phyloP scores from a whole-genome alignment of 345 rosid genomes.

The Eucalyptus regnans region DNA sequence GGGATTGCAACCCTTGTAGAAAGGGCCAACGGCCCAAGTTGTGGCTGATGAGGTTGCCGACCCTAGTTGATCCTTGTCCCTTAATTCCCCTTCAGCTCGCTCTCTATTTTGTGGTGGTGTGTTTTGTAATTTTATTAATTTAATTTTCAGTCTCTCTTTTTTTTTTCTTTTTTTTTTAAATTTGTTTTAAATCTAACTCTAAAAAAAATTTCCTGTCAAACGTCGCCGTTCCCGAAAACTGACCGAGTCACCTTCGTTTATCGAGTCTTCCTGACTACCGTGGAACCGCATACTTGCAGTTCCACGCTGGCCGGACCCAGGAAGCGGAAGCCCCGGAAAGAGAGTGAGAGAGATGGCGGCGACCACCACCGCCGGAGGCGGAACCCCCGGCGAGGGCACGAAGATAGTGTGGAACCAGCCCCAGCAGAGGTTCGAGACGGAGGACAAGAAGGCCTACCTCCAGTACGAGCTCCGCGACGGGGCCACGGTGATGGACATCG shows the following conservation, averaged over 20 bases:
- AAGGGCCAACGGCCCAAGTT: not conserved
- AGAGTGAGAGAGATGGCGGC: slow-evolving; percentile 2
- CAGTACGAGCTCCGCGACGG: slow-evolving; percentile 47
- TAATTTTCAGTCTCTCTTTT: too few relatives aligned
- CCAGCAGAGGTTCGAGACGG: slow-evolving; percentile 59
- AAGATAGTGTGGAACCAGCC: slow-evolving; percentile 54
- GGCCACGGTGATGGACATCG: slow-evolving; percentile 59
- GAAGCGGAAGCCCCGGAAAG: not conserved
- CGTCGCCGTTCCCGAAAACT: not conserved
- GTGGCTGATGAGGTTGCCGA: not conserved
- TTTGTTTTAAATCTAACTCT: too few relatives aligned
- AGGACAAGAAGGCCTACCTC: slow-evolving; percentile 67
- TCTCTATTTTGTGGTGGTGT: not conserved
- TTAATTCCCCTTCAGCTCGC: not conserved
- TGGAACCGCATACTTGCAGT: not conserved
- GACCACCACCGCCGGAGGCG: not conserved
- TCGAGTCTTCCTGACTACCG: not conserved
- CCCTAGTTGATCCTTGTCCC: not conserved
- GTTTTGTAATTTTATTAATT: too few relatives aligned
- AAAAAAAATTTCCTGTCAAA: not conserved
- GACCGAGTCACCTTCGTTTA: not conserved
- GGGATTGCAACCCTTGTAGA: not conserved
- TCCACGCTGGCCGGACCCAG: not conserved
- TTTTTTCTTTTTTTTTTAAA: too few relatives aligned
- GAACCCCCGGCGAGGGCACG: slow-evolving; percentile 9